Percentiles rank a stretch among this genome's conserved stretches.
Evolutionary conservation across 495 filamentous ascomycete genomes (phyloP).

Genomic region (Penicillium bovifimosum): DNA sequence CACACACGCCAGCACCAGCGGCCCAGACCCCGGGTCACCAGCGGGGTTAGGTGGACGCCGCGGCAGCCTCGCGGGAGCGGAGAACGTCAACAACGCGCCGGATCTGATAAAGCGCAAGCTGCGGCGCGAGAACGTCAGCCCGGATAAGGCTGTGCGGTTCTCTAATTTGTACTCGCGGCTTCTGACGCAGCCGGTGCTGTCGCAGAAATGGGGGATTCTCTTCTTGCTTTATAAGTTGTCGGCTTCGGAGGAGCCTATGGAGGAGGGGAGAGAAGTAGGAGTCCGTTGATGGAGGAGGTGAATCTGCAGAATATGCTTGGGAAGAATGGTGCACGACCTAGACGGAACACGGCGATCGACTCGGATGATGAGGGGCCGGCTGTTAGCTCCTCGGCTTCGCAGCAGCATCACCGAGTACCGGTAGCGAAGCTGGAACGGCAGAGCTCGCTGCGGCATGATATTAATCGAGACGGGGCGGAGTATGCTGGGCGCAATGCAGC

Average conservation of each 20-base stretch:
- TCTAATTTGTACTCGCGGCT: conserved; percentile 83
- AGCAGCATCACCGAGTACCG: conserved; percentile 18
- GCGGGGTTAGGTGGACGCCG: conserved; percentile 23
- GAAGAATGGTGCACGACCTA: conserved; percentile 20
- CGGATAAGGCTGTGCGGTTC: conserved; percentile 82
- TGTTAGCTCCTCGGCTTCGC: conserved; percentile 42
- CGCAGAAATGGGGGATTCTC: conserved; percentile 94
- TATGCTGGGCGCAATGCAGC: conserved; percentile 6
- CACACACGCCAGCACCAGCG: conserved; percentile 20
- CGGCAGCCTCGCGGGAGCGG: conserved; percentile 32
- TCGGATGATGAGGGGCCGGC: conserved; percentile 40
- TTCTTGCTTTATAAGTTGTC: conserved; percentile 82
- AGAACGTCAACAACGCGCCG: conserved; percentile 79
- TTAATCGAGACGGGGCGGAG: conserved; percentile 16
- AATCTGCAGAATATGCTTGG: conserved; percentile 36
- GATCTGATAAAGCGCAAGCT: conserved; percentile 88
- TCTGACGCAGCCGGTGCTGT: conserved; percentile 80
- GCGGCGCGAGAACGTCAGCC: conserved; percentile 63
- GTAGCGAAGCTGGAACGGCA: conserved; percentile 21
- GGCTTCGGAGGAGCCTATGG: conserved; percentile 42
- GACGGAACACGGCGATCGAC: conserved; percentile 22
- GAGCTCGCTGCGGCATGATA: conserved; percentile 23
- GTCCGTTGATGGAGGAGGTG: conserved; percentile 35
- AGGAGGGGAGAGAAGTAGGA: conserved; percentile 33
- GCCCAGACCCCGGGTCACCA: conserved; percentile 28